These are phyloP conservation scores for Colletotrichum sp. DNA, from an alignment of 2,329 filamentous ascomycete species.

Conservation along the genomic window DNA sequence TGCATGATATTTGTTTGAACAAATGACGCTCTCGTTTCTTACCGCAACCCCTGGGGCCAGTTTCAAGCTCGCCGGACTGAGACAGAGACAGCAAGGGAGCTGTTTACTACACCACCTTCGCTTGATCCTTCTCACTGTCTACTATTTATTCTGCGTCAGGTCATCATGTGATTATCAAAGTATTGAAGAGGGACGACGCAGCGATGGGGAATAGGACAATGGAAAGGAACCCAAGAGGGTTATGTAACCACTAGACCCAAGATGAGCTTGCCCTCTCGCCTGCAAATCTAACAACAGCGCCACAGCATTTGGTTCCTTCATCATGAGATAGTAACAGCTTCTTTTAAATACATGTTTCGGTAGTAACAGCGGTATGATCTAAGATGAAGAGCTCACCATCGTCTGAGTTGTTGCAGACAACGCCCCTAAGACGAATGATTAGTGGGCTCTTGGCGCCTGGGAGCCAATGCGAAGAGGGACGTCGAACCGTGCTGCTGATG, in stretches of 20 bases:
- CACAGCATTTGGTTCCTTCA: too few species aligned
- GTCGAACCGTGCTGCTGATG: background rate
- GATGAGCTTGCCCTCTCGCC: too few species aligned
- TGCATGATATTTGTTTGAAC: accelerated
- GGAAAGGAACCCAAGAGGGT: background rate
- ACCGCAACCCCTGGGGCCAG: background rate
- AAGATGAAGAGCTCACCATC: background rate
- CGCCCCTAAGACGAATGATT: background rate
- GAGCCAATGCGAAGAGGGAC: background rate
- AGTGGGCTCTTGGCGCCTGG: background rate
- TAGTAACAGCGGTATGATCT: background rate
- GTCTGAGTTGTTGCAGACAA: background rate
- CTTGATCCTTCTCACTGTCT: background rate
- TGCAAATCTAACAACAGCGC: too few species aligned
- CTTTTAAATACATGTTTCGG: too few species aligned
- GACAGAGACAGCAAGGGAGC: background rate
- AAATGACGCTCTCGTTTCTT: background rate
- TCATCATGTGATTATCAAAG: background rate
- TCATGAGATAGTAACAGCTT: too few species aligned
- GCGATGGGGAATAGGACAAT: too few species aligned
- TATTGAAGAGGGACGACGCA: too few species aligned
- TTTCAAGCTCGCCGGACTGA: background rate
- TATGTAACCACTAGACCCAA: too few species aligned
- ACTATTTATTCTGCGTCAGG: background rate
- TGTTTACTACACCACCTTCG: background rate